Evolutionary conservation across 257 asterid genomes (phyloP).

Genomic region (Solanum piurae): DNA sequence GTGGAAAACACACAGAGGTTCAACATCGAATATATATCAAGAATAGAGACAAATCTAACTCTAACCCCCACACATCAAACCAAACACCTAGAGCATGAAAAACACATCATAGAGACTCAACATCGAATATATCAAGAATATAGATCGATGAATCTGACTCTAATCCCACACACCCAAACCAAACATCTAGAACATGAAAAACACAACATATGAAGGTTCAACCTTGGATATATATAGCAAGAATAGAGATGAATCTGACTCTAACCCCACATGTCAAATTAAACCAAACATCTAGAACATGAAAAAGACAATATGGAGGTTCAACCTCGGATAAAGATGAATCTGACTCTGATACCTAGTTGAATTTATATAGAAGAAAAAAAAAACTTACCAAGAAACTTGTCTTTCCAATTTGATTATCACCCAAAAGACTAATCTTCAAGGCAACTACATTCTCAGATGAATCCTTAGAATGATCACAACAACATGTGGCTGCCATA

Average conservation of each 20-base stretch:
- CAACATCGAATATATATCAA: background rate
- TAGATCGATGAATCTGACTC: background rate
- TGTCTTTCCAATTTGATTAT: conserved; percentile 49
- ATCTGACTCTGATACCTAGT: background rate
- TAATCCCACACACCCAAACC: background rate
- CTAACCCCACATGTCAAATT: background rate
- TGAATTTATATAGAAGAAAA: background rate
- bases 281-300: background rate
- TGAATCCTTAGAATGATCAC: conserved; percentile 22
- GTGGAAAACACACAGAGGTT: background rate
- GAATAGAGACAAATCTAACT: background rate
- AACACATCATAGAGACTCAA: background rate
- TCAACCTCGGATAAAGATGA: background rate
- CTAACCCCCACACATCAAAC: background rate
- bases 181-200: background rate
- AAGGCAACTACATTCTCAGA: conserved; percentile 46
- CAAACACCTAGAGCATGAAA: background rate
- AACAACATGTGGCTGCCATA: conserved; percentile 2
- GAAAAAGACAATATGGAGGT: background rate
- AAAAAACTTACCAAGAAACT: conserved; percentile 38
- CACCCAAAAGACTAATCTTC: conserved; percentile 63
- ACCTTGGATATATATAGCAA: background rate
- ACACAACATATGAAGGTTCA: background rate
- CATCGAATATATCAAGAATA: background rate
- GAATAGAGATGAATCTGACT: background rate